phyloP scores from a whole-genome alignment of 2,329 filamentous ascomycete genomes.

The Phyllosticta capitalensis region DNA sequence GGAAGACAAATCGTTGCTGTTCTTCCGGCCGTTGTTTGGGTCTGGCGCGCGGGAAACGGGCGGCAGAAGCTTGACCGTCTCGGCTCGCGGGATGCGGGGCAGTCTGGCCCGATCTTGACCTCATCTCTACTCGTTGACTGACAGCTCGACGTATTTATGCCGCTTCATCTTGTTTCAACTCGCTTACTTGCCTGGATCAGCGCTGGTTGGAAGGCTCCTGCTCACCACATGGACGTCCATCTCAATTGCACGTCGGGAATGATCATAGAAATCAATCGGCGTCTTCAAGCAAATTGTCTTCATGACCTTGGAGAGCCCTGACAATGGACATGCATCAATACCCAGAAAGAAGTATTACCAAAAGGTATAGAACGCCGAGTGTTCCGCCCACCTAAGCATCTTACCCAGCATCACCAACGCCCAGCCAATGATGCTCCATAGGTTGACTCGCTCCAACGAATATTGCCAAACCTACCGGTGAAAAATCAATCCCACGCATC shows the following conservation, averaged over 20 bases:
- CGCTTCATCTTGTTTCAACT: too few species aligned
- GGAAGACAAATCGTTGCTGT: not conserved
- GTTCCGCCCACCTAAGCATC: not conserved
- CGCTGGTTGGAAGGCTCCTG: too few species aligned
- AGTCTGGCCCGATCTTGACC: not conserved
- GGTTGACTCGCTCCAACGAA: not conserved
- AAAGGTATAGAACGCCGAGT: not conserved
- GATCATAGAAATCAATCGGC: too few species aligned
- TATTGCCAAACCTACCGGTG: not conserved
- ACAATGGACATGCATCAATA: not conserved
- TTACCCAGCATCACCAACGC: not conserved
- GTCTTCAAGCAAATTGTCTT: too few species aligned
- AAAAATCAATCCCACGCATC: constrained; percentile 9
- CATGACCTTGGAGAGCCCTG: too few species aligned
- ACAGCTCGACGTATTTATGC: too few species aligned
- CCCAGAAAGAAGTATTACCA: not conserved
- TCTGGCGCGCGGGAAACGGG: not conserved
- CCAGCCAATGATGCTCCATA: not conserved
- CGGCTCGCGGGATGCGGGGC: not conserved
- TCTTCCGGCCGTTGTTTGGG: not conserved
- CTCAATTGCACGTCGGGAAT: too few species aligned
- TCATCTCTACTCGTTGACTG: not conserved
- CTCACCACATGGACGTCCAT: too few species aligned
- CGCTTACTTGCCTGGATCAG: too few species aligned
- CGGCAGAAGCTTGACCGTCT: not conserved